phyloP scores from a whole-genome alignment of 441 rosid species.

The Raphanus hybrid region DNA sequence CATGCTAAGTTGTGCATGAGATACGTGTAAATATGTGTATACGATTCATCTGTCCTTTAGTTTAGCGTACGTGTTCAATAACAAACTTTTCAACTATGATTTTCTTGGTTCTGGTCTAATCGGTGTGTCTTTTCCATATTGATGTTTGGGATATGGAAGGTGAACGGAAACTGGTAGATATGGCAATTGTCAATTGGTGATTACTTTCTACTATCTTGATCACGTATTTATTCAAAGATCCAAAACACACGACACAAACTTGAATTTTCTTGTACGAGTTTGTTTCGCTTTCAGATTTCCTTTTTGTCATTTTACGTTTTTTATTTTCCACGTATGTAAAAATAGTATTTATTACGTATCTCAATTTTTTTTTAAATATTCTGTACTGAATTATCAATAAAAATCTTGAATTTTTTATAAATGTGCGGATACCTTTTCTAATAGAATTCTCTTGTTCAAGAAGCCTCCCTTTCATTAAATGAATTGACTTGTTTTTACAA shows the following conservation, averaged over 20 bases:
- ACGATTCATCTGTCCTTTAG: not conserved
- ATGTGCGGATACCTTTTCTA: not conserved
- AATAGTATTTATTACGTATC: not conserved
- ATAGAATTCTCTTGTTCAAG: not conserved
- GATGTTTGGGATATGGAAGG: not conserved
- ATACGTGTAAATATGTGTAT: not conserved
- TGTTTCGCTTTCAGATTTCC: not conserved
- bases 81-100: not conserved
- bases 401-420: not conserved
- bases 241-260: not conserved
- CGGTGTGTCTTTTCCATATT: not conserved
- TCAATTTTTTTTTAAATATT: not conserved
- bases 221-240: constrained; percentile 7
- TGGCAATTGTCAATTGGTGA: not conserved
- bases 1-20: not conserved
- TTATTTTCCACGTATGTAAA: not conserved
- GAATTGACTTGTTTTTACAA: not conserved
- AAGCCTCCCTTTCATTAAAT: not conserved
- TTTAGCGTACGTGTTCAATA: not conserved
- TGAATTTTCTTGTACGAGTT: not conserved
- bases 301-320: not conserved
- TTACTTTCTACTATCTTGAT: not conserved
- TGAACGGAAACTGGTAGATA: not conserved
- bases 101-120: not conserved
- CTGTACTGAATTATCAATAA: not conserved